Base-by-base conservation (phyloP, 208 protist species). In the Zelonia costaricensis region DNA sequence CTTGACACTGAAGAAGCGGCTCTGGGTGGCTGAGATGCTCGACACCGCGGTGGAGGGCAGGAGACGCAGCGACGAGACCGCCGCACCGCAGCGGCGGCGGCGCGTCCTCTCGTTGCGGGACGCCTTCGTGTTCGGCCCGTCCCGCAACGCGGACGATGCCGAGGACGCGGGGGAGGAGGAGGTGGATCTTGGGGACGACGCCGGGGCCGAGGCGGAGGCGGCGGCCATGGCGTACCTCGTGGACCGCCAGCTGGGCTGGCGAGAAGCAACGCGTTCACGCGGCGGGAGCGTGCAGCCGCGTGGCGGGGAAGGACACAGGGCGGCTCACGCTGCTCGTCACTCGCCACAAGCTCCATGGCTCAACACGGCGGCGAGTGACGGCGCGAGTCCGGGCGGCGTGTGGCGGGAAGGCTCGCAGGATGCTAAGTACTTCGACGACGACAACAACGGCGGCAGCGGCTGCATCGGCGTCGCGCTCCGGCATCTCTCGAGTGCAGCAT, bases 1-100 rank as follows among this genome's bases (percentile, higher is more conserved):
- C 30, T 46, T 78, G 18, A 62, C 60, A 22, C 72, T 87, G 30
- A 87, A 87, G 70, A 83, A 87, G 65, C 70, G 66, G n/a, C 39
- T 82, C 18, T 77, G 76, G 45, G 54, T 73, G 16, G 39, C 56
- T 4, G 72, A 86, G 65, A 35, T 63, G 1, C 46, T 47, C 0
- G 28, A n/a, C 33, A n/a, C n/a, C n/a, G n/a, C n/a, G n/a, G n/a
- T n/a, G n/a, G n/a, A n/a, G n/a, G n/a, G n/a, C n/a, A n/a, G n/a
- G n/a, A n/a, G n/a, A n/a, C n/a, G n/a, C n/a, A n/a, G n/a, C n/a
- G n/a, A n/a, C n/a, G n/a, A n/a, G n/a, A n/a, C n/a, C n/a, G n/a
- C n/a, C n/a, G n/a, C n/a, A n/a, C n/a, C n/a, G n/a, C n/a, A n/a
- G n/a, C n/a, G n/a, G n/a, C n/a, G n/a, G n/a, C n/a, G n/a, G n/a